phyloP scores from a whole-genome alignment of 1,284 basidiomycete genomes.

The Moesziomyces sp. region DNA sequence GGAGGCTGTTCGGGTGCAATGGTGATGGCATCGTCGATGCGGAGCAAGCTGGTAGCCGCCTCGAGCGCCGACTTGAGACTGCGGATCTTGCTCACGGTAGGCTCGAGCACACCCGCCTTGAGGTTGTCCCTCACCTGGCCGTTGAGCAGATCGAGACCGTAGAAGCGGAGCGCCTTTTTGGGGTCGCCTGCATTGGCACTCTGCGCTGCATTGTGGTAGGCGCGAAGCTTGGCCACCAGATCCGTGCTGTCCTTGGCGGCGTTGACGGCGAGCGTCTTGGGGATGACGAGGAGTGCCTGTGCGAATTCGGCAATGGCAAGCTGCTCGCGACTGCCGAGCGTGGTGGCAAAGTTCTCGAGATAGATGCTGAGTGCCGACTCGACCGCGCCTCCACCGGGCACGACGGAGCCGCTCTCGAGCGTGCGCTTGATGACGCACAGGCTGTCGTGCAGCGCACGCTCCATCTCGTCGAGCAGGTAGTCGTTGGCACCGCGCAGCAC shows the following conservation, averaged over 20 bases:
- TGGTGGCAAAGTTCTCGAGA: slow-evolving; percentile 98
- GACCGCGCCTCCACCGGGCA: slow-evolving; percentile 96
- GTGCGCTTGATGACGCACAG: slow-evolving; percentile 96
- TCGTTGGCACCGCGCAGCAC: slow-evolving; percentile 97
- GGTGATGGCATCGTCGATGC: slow-evolving; percentile 83
- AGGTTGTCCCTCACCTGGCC: slow-evolving; percentile 96
- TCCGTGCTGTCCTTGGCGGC: slow-evolving; percentile 99
- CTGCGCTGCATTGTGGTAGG: slow-evolving; percentile 95
- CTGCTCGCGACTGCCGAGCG: slow-evolving; percentile 92
- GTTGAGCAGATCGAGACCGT: slow-evolving; percentile 92
- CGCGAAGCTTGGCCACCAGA: slow-evolving; percentile 93
- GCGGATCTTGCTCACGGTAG: slow-evolving; percentile 95
- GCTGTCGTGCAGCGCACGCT: slow-evolving; percentile 93
- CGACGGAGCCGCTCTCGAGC: slow-evolving; percentile 92
- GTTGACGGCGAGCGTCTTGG: slow-evolving; percentile 96
- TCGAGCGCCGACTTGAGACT: slow-evolving; percentile 96
- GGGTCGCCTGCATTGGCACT: slow-evolving; percentile 85
- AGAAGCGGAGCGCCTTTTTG: slow-evolving; percentile 92
- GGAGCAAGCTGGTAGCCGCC: slow-evolving; percentile 91
- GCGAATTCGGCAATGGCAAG: slow-evolving; percentile 99
- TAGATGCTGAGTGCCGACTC: slow-evolving; percentile 97
- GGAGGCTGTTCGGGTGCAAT: slow-evolving; percentile 62
- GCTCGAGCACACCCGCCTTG: slow-evolving; percentile 91
- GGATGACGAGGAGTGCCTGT: slow-evolving; percentile 86
- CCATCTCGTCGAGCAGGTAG: slow-evolving; percentile 99